Evolutionary conservation across 2,329 filamentous ascomycete species (phyloP).

Genomic region (Rutstroemia sp.): DNA sequence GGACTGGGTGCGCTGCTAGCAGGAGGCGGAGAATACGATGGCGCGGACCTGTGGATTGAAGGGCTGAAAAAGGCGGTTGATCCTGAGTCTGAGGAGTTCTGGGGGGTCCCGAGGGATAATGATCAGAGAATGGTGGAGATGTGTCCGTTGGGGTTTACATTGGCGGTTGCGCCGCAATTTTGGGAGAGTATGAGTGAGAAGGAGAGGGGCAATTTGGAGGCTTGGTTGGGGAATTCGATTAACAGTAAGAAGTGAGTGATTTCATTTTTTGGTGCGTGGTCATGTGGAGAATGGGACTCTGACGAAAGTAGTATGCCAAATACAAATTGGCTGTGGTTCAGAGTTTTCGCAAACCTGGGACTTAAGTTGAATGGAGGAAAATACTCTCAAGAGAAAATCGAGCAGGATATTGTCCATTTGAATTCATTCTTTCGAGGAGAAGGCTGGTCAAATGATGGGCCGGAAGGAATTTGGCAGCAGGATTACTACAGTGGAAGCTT

Average conservation of each 20-base stretch:
- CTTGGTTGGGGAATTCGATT: conserved; percentile 66
- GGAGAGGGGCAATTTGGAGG: conserved; percentile 59
- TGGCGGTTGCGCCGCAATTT: conserved; percentile 52
- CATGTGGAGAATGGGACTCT: not conserved
- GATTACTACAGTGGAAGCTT: conserved; percentile 81
- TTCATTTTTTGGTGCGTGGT: not conserved
- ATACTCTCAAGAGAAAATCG: conserved; percentile 62
- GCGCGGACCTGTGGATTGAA: conserved; percentile 59
- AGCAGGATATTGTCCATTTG: conserved; percentile 69
- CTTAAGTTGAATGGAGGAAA: conserved; percentile 66
- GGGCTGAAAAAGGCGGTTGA: conserved; percentile 66
- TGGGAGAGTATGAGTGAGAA: conserved; percentile 51
- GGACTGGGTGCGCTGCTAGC: conserved; percentile 63
- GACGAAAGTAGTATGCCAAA: conserved; percentile 50
- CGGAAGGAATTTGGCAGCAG: conserved; percentile 73
- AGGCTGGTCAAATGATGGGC: conserved; percentile 78
- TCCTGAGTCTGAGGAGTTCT: conserved; percentile 63
- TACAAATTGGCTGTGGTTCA: conserved; percentile 71
- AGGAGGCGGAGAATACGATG: conserved; percentile 57
- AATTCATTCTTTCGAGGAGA: conserved; percentile 77
- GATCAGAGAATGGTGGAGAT: conserved; percentile 84
- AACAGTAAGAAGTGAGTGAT: conserved; percentile 63
- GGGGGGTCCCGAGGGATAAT: conserved; percentile 68
- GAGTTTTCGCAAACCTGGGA: conserved; percentile 75
- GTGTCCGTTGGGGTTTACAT: conserved; percentile 68